Base-by-base conservation (phyloP, 2,329 filamentous ascomycete species). In the Clonostachys chloroleuca region DNA sequence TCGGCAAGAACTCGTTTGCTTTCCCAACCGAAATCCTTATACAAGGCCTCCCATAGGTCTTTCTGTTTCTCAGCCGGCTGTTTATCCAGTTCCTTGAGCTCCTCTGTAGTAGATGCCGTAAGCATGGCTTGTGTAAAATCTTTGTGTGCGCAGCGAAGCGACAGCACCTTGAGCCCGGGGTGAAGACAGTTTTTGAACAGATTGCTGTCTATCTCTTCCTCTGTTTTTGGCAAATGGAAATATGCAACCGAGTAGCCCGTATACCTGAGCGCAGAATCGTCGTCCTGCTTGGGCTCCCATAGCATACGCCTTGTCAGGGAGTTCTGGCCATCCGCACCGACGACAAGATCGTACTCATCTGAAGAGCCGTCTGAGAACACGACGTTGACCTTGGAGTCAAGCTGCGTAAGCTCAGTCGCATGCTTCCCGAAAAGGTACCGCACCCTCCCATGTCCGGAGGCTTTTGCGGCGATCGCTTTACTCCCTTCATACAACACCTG, bases 281-380 rank as follows among this genome's bases (percentile, higher is more conserved):
- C 52, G 10, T 67, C 61, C 0, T 54, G 46, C 14, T 54, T 54
- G 1, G 56, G 36, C 4, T 56, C 60, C 1, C 74, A 52, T 51
- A 75, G 68, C 43, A 66, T 63, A 42, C 59, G 68, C 16, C 77
- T 67, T 3, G 72, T 72, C 33, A 65, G 69, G 1, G 78, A 82
- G 6, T 70, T 63, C 40, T 75, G 68, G 0, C 80, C 80, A 49
- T 83, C 80, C 4, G 78, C 77, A 6, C 73, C 78, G 40, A 83
- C 69, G 1, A 83, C 51, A 0, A 83, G 55, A 52, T 82, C 78
- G 43, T 68, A 83, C 1, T 54, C 57, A 9, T 68, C 66, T 0
- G 53, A 61, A 12, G 57, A 58, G 3, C 74, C 74, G 47, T 78
- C 64, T 2, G 63, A 62, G 46, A 82, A 70, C 3, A 52, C 47